phyloP scores from a whole-genome alignment of 2,329 filamentous ascomycete species.

The Trichoderma endophyticum region DNA sequence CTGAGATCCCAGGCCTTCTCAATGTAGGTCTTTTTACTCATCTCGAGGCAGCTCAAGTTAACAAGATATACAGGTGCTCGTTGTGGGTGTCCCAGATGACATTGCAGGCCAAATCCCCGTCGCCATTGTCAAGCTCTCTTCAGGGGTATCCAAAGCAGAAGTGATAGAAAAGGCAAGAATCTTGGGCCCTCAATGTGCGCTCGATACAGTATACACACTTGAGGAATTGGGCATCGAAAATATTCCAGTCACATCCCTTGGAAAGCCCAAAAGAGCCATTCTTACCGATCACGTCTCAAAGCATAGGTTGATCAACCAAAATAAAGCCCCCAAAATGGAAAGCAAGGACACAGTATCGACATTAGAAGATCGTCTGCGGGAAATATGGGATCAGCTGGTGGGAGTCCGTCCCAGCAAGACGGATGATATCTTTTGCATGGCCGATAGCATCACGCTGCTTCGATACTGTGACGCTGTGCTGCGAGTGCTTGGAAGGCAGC shows the following conservation, averaged over 20 bases:
- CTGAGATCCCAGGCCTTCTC: conserved; percentile 32
- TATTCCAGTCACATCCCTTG: conserved; percentile 42
- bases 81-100: conserved; percentile 43
- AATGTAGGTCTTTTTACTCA: conserved; percentile 22
- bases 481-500: conserved; percentile 26
- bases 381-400: conserved; percentile 32
- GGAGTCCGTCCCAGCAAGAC: conserved; percentile 27
- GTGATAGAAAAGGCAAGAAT: conserved; percentile 28
- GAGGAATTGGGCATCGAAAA: conserved; percentile 38
- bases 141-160: conserved; percentile 32
- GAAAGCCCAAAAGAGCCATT: conserved; percentile 43
- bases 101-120: conserved; percentile 47
- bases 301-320: conserved; percentile 11
- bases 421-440: conserved; percentile 30
- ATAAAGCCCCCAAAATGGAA: not conserved
- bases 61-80: conserved; percentile 31
- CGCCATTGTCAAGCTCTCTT: conserved; percentile 39
- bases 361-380: conserved; percentile 24
- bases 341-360: not conserved
- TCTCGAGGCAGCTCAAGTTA: not conserved
- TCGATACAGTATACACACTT: conserved; percentile 41
- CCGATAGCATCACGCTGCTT: conserved; percentile 38
- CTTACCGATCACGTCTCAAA: conserved; percentile 29
- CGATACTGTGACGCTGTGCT: conserved; percentile 36
- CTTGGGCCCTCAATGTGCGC: conserved; percentile 38